These are phyloP conservation scores for Crucihimalaya himalaica DNA, from an alignment of 345 rosid species.

Conservation along the genomic window DNA sequence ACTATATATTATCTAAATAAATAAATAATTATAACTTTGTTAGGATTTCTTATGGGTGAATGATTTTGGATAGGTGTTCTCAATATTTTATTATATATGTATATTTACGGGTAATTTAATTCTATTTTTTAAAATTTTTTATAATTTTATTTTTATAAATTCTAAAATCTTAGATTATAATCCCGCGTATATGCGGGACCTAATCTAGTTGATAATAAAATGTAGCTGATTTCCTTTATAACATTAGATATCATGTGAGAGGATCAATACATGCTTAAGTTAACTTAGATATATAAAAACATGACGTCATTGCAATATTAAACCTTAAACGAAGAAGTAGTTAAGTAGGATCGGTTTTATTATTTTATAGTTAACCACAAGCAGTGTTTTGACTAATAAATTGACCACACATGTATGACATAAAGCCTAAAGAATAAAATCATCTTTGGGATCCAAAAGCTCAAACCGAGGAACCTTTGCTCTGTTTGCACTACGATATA, in stretches of 20 bases:
- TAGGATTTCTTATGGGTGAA: no score
- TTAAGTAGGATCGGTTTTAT: not conserved
- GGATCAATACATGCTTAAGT: not conserved
- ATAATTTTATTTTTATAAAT: no score
- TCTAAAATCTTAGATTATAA: no score
- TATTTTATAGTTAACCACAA: not conserved
- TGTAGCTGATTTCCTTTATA: not conserved
- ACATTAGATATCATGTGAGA: not conserved
- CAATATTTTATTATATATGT: no score
- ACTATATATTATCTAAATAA: no score
- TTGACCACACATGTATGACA: not conserved
- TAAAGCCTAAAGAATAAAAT: not conserved
- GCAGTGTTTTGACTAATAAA: not conserved
- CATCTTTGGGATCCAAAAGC: conserved; percentile 16
- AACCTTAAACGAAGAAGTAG: not conserved
- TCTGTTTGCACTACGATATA: not conserved
- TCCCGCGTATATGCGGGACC: no score
- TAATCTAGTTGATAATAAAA: not conserved
- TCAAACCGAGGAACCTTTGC: conserved; percentile 3
- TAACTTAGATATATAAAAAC: not conserved
- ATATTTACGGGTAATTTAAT: no score
- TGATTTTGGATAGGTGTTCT: no score
- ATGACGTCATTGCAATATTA: not conserved
- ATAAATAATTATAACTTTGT: no score
- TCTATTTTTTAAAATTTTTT: no score